phyloP scores from a whole-genome alignment of 2,329 filamentous ascomycete genomes.

The Septoria linicola region DNA sequence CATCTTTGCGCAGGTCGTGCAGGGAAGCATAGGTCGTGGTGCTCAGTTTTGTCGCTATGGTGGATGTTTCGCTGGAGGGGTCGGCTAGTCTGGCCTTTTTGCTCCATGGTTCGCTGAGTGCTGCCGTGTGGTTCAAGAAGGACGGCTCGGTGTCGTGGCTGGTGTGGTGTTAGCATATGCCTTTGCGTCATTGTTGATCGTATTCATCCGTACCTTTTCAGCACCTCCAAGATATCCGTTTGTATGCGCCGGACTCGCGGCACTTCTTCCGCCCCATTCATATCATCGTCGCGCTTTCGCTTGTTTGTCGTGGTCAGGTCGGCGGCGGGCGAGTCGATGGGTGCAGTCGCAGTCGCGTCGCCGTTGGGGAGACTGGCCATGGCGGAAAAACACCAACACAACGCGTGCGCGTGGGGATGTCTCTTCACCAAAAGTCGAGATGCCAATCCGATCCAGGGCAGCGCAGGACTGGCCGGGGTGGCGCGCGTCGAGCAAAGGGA shows the following conservation, averaged over 20 bases:
- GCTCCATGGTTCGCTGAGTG: constrained; percentile 43
- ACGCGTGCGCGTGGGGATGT: constrained; percentile 21
- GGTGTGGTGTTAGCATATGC: constrained; percentile 18
- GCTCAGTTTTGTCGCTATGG: constrained; percentile 42
- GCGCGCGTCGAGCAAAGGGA: no score
- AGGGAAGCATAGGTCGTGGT: constrained; percentile 44
- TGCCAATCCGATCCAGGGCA: no score
- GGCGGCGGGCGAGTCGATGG: constrained; percentile 8
- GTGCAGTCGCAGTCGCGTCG: constrained; percentile 11
- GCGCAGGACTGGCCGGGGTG: no score
- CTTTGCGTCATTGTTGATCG: not conserved
- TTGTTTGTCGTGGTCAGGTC: constrained; percentile 33
- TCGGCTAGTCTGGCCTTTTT: constrained; percentile 49
- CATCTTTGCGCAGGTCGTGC: constrained; percentile 45
- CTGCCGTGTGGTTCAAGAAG: constrained; percentile 44
- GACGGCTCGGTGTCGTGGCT: constrained; percentile 47
- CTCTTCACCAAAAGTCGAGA: not conserved
- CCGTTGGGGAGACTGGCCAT: constrained; percentile 24
- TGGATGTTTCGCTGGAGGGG: constrained; percentile 31
- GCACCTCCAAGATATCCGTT: constrained; percentile 43
- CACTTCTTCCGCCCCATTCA: constrained; percentile 35
- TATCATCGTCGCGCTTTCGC: constrained; percentile 47
- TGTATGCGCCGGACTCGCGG: constrained; percentile 36
- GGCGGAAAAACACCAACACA: not conserved
- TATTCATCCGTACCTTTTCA: constrained; percentile 41